Evolutionary conservation across 2,329 filamentous ascomycete genomes (phyloP).

Genomic region (Calonectria fujianensis): DNA sequence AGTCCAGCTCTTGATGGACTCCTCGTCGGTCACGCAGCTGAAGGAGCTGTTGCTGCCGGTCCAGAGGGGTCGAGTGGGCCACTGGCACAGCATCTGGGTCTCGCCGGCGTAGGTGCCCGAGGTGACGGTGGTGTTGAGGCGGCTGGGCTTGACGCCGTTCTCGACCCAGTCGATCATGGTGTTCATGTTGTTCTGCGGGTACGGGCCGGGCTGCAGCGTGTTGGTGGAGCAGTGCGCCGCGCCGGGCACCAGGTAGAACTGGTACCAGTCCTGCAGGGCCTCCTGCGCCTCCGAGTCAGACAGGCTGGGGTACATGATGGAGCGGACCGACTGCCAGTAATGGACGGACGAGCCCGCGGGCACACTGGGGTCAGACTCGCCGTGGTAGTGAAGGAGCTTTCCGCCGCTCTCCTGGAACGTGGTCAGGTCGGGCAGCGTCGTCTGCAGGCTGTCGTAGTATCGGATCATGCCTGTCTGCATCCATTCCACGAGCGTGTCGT

Average conservation of each 20-base stretch:
- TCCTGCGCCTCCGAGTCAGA: slow-evolving; percentile 60
- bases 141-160: slow-evolving; percentile 67
- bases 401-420: slow-evolving; percentile 69
- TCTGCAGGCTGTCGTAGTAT: slow-evolving; percentile 72
- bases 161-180: slow-evolving; percentile 82
- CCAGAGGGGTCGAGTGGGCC: slow-evolving; percentile 56
- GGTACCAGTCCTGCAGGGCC: slow-evolving; percentile 72
- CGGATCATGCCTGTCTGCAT: slow-evolving; percentile 69
- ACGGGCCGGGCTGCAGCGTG: slow-evolving; percentile 65
- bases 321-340: slow-evolving; percentile 73
- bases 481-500: slow-evolving; percentile 73
- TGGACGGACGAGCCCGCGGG: slow-evolving; percentile 72
- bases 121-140: slow-evolving; percentile 60
- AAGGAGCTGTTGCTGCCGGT: slow-evolving; percentile 26
- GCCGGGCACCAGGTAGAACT: slow-evolving; percentile 72
- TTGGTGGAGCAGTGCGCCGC: slow-evolving; percentile 71
- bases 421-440: slow-evolving; percentile 72
- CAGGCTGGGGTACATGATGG: slow-evolving; percentile 61
- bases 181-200: slow-evolving; percentile 77
- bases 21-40: slow-evolving; percentile 42
- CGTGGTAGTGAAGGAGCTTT: slow-evolving; percentile 76
- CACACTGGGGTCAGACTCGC: slow-evolving; percentile 72
- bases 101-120: slow-evolving; percentile 52
- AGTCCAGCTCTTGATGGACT: slow-evolving; percentile 44
- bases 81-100: slow-evolving; percentile 62